Conservation (phyloP, 148 eudicot genomes). For the Selenicereus undatus region DNA sequence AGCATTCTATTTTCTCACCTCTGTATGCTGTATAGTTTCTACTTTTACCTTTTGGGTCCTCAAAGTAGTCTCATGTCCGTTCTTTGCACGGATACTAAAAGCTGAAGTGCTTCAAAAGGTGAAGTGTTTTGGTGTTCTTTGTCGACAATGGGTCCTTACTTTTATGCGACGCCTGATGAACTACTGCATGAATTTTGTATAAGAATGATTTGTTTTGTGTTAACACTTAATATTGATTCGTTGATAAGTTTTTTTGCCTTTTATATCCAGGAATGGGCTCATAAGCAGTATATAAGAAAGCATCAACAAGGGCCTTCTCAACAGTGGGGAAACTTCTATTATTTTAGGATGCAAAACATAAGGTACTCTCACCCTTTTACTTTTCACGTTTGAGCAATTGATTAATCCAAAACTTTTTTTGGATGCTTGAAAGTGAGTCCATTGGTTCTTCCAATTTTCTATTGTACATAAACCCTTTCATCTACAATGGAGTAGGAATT, state of each 20-base stretch:
- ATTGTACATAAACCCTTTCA: no score
- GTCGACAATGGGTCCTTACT: no score
- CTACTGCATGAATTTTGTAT: no score
- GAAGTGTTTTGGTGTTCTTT: no score
- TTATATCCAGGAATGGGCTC: conserved; percentile 82
- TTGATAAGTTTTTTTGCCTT: not conserved
- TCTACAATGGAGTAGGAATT: no score
- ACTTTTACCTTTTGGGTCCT: not conserved
- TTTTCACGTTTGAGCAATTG: not conserved
- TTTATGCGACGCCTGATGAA: no score
- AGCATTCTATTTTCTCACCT: not conserved
- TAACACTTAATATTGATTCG: not conserved
- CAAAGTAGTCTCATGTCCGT: not conserved
- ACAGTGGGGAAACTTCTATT: conserved; percentile 98
- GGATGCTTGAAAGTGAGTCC: no score
- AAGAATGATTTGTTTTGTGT: no score
- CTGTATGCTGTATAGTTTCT: not conserved
- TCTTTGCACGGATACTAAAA: no score
- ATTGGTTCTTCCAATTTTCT: no score
- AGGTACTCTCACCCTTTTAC: conserved; percentile 31
- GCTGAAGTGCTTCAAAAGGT: no score
- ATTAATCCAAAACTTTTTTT: not conserved
- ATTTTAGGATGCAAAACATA: conserved; percentile 95
- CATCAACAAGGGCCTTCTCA: conserved; percentile 98
- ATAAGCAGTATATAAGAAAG: conserved; percentile 83